phyloP scores from a whole-genome alignment of 352 stramenopile species.

The Phytophthora hibernalis region DNA sequence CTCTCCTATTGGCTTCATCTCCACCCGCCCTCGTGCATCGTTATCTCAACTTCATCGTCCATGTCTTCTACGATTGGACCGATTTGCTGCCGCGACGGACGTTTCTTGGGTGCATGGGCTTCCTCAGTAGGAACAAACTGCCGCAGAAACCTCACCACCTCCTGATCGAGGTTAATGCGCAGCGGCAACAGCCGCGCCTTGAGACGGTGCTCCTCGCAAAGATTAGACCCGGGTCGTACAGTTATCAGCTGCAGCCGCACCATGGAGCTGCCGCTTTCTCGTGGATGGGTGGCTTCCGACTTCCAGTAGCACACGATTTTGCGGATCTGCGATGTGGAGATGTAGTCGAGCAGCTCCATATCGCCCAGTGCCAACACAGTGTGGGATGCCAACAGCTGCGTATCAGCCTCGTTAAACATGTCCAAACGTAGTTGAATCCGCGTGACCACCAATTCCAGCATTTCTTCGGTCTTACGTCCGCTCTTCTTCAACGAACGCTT shows the following conservation, averaged over 20 bases:
- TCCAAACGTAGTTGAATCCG: constrained; percentile 87
- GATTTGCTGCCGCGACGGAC: constrained; percentile 10
- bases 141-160: constrained; percentile 87
- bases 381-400: constrained; percentile 78
- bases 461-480: constrained; percentile 89
- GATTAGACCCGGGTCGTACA: constrained; percentile 72
- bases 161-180: constrained; percentile 88
- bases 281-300: constrained; percentile 79
- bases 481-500: constrained; percentile 83
- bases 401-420: constrained; percentile 81
- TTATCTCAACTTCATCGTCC: constrained; percentile 39
- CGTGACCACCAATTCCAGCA: constrained; percentile 85
- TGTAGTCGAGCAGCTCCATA: constrained; percentile 89
- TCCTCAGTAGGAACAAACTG: constrained; percentile 79
- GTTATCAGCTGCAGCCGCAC: constrained; percentile 83
- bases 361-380: constrained; percentile 79
- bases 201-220: constrained; percentile 86
- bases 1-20: constrained; percentile 52
- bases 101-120: constrained; percentile 15
- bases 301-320: constrained; percentile 94
- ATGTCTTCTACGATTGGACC: constrained; percentile 38
- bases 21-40: constrained; percentile 47
- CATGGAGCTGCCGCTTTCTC: constrained; percentile 88
- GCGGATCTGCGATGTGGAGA: constrained; percentile 90
- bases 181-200: constrained; percentile 80